Conservation (phyloP, 257 asterid species). For the Solanum commersonii region DNA sequence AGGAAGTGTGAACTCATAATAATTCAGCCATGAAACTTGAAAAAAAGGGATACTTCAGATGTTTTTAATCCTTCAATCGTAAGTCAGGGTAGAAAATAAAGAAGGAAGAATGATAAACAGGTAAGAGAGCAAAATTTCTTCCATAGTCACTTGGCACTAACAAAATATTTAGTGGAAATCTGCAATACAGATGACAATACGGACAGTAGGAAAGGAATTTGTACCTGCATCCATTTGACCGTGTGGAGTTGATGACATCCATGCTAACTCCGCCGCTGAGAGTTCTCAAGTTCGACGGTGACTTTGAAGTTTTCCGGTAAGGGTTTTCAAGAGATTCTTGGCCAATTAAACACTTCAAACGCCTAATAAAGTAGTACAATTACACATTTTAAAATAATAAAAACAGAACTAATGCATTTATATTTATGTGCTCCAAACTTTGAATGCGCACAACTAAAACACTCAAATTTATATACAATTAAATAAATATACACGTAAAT, state of each 20-base stretch:
- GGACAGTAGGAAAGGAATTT: background rate
- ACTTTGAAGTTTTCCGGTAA: background rate
- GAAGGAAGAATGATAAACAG: background rate
- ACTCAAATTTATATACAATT: too few relatives aligned
- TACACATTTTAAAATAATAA: too few relatives aligned
- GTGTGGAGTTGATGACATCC: conserved; percentile 12
- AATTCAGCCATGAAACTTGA: background rate
- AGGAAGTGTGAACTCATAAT: background rate
- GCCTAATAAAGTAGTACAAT: background rate
- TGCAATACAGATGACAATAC: background rate
- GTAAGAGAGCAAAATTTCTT: background rate
- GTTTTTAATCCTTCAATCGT: background rate
- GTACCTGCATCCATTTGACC: conserved; percentile 23
- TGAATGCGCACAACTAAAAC: too few relatives aligned
- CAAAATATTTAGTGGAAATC: background rate
- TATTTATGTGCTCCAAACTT: too few relatives aligned
- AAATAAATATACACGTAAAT: accelerated
- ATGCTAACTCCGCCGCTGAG: conserved; percentile 5
- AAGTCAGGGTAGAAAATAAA: background rate
- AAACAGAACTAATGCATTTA: too few relatives aligned
- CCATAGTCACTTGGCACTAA: background rate
- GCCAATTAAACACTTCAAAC: background rate
- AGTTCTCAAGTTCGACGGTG: background rate
- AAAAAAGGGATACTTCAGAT: background rate
- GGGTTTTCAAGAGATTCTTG: background rate